Evolutionary conservation across 177 flowering plant genomes (phyloP).

Genomic region (Vitis hybrid): DNA sequence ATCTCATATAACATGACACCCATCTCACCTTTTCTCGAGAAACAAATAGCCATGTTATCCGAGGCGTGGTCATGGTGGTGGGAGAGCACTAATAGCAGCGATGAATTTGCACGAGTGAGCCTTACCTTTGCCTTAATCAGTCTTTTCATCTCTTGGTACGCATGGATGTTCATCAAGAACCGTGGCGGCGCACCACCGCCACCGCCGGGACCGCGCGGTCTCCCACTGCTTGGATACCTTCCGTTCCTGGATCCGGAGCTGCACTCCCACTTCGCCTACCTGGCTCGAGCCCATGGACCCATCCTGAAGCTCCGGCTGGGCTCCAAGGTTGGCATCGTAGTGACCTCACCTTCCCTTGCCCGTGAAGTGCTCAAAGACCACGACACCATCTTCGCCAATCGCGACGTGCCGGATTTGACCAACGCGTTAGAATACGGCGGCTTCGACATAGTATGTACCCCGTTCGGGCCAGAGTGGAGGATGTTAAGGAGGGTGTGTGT

Average conservation of each 20-base stretch:
- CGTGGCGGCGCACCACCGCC: constrained; percentile 2
- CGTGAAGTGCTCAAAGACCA: constrained; percentile 49
- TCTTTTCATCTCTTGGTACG: constrained; percentile 7
- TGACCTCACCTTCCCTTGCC: constrained; percentile 41
- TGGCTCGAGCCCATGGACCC: constrained; percentile 50
- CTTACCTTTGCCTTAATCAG: not conserved
- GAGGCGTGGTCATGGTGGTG: too few species aligned
- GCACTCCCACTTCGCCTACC: constrained; percentile 29
- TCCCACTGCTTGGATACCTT: constrained; percentile 40
- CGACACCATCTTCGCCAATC: constrained; percentile 53
- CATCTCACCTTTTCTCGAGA: too few species aligned
- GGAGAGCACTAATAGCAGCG: too few species aligned
- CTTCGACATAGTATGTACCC: constrained; percentile 37
- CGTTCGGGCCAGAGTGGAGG: constrained; percentile 55
- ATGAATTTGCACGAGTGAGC: not conserved
- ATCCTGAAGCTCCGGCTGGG: constrained; percentile 51
- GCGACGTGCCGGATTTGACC: constrained; percentile 37
- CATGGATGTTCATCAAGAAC: constrained; percentile 7
- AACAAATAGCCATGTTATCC: too few species aligned
- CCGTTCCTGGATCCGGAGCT: too few species aligned
- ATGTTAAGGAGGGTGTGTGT: constrained; percentile 45
- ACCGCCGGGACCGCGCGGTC: constrained; percentile 56
- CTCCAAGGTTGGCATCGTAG: constrained; percentile 35
- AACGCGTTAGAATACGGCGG: constrained; percentile 31
- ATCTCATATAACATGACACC: too few species aligned